Conservation (phyloP, 257 asterid species). For the Apocynum venetum region DNA sequence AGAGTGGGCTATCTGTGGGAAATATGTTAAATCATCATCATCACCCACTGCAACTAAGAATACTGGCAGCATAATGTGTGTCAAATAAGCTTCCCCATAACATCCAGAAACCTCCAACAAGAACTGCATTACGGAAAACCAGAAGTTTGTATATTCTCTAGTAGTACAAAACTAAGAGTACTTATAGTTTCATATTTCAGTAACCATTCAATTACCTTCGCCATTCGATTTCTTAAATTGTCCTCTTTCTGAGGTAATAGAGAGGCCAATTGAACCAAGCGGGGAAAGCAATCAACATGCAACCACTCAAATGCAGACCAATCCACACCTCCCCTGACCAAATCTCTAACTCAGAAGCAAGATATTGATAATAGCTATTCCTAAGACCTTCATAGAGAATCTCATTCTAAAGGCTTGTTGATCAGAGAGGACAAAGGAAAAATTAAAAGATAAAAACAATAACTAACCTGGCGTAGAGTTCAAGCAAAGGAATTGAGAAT, state of each 20-base stretch:
- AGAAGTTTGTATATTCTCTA: background rate
- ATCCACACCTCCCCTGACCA: slow-evolving; percentile 68
- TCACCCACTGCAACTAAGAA: slow-evolving; percentile 84
- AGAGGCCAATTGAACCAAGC: slow-evolving; percentile 72
- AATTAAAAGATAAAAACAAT: slow-evolving; percentile 6
- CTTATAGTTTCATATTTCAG: background rate
- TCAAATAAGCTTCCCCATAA: slow-evolving; percentile 77
- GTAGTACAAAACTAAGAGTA: slow-evolving; percentile 2
- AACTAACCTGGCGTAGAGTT: slow-evolving; percentile 66
- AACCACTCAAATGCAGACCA: slow-evolving; percentile 95
- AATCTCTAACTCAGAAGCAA: slow-evolving; percentile 21
- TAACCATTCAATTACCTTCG: slow-evolving; percentile 47
- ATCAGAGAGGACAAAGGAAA: background rate
- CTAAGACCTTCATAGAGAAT: slow-evolving; percentile 5
- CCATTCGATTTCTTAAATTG: slow-evolving; percentile 64
- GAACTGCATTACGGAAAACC: slow-evolving; percentile 36
- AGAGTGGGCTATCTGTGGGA: slow-evolving; percentile 53
- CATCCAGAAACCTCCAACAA: slow-evolving; percentile 58
- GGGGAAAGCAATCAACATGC: slow-evolving; percentile 77
- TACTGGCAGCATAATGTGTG: slow-evolving; percentile 80
- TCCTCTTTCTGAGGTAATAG: slow-evolving; percentile 97
- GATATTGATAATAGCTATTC: background rate
- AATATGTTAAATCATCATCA: slow-evolving; percentile 55
- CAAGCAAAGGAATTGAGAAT: slow-evolving; percentile 57
- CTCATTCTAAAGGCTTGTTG: background rate